A percentile compares a stretch with the other conserved stretches of the same genome.
Evolutionary conservation across 2,329 filamentous ascomycete genomes (phyloP).

Genomic region (Purpureocillium lavendulum): DNA sequence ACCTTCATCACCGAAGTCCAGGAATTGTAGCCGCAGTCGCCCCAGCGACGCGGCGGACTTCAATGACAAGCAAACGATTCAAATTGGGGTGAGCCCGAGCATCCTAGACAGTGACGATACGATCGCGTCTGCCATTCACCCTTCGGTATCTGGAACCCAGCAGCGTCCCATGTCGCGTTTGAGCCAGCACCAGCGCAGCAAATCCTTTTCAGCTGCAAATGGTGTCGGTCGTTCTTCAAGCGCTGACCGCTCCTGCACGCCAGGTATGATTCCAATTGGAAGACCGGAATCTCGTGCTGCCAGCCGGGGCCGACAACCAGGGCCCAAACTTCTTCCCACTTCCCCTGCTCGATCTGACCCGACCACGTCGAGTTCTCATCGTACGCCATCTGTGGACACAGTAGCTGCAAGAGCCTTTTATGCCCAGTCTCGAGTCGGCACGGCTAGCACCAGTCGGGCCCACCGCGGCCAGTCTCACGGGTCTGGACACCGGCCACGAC

Average conservation of each 20-base stretch:
- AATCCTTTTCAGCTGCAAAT: neutral
- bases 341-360: neutral
- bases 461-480: neutral
- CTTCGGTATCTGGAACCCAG: constrained; percentile 1
- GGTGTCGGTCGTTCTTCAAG: neutral
- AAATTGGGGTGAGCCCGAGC: constrained; percentile 18
- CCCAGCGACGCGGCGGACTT: neutral
- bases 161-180: constrained; percentile 1
- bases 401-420: neutral
- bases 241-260: neutral
- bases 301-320: constrained; percentile 5
- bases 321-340: neutral
- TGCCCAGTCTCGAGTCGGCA: neutral
- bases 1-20: constrained; percentile 8
- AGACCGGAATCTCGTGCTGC: neutral
- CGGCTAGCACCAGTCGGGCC: too few species aligned
- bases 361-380: neutral
- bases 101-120: constrained; percentile 7
- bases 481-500: neutral
- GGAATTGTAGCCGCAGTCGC: constrained; percentile 9
- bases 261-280: neutral
- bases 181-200: neutral
- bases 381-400: constrained; percentile 6
- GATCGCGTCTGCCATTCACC: neutral
- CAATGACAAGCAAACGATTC: constrained; percentile 9